Percentiles rank a stretch among this genome's conserved stretches.
Evolutionary conservation across 768 basidiomycete species (phyloP).

Genomic region (Auricularia sp.): DNA sequence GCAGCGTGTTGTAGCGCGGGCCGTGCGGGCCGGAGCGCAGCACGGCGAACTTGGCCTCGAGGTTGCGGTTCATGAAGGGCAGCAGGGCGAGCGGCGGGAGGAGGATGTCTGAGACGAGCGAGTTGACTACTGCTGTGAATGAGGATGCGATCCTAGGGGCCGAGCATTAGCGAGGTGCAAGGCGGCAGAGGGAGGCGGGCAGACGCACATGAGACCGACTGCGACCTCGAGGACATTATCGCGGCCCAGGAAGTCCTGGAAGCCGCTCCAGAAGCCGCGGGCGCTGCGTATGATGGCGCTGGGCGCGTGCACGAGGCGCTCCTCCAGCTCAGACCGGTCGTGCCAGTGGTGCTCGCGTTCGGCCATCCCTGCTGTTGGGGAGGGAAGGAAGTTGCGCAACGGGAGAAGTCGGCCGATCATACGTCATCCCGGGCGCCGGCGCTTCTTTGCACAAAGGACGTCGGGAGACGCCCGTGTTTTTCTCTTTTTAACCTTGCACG

Average conservation of each 20-base stretch:
- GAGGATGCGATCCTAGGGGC: slow-evolving; percentile 23
- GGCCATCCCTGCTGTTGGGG: too few relatives aligned
- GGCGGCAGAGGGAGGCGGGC: not conserved
- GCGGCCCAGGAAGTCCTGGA: slow-evolving; percentile 10
- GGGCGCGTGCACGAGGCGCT: not conserved
- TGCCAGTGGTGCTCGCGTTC: not conserved
- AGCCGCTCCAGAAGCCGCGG: not conserved
- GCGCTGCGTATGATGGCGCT: not conserved
- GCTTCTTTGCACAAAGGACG: too few relatives aligned
- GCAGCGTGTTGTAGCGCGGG: slow-evolving; percentile 33
- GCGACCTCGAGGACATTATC: slow-evolving; percentile 41
- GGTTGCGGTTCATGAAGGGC: slow-evolving; percentile 34
- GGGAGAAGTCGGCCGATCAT: too few relatives aligned
- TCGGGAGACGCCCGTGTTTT: too few relatives aligned
- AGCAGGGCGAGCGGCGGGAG: slow-evolving; percentile 33
- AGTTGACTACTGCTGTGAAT: slow-evolving; percentile 34
- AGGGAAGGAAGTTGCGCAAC: too few relatives aligned
- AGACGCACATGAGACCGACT: slow-evolving; percentile 29
- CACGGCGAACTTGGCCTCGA: slow-evolving; percentile 34
- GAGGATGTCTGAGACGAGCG: slow-evolving; percentile 34
- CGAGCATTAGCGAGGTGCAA: not conserved
- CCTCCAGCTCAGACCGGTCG: not conserved
- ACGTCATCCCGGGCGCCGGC: too few relatives aligned
- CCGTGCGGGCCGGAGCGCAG: slow-evolving; percentile 24
- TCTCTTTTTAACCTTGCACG: too few relatives aligned